Evolutionary conservation across 2,329 filamentous ascomycete genomes (phyloP), one percentile per base, ranked within the genome.

Genomic region (Aspergillus vadensis): DNA sequence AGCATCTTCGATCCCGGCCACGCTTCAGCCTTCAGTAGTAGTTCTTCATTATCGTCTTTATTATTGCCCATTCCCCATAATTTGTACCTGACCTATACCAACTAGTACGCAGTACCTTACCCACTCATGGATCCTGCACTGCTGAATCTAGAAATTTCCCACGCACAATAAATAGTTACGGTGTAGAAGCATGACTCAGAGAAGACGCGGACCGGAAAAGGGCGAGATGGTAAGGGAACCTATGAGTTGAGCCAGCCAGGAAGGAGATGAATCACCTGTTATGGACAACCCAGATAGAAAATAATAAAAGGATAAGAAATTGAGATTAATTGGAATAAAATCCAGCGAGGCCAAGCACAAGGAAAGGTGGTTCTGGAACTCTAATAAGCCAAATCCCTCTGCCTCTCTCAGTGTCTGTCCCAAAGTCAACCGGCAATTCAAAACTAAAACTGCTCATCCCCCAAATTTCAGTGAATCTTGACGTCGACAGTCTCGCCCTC

Each of bases 401-500:
- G 17, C 15, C 39, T 43, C 38, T 41, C 39, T 19, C 39, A 17
- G 7, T n/a, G 9, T 44, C 19, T 3, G 10, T 19, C 41, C 17
- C 8, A 21, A 17, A 9, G 10, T 21, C 41, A 44, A 44, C 41
- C 41, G 17, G 41, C 41, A 44, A 44, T 39, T 14, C 19, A 4
- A 43, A 19, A 30, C 52, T n/a, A 4, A 43, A 19, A 30, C 52
- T n/a, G 8, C 9, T 30, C 39, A 21, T 15, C 8, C 21, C 21
- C n/a, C 23, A 43, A 39, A 30, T 27, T n/a, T 54, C 32, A 39
- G 51, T 9, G 44, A 19, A 36, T 54, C 51, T 51, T 63, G 63
- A 65, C 63, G 63, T 65, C 58, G 60, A 63, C 58, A 52, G 43
- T 54, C 50, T 55, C 19, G 30, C 12, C 36, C 53, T 51, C 50